phyloP scores from a whole-genome alignment of 495 filamentous ascomycete species.

The Apiosordaria backusii region DNA sequence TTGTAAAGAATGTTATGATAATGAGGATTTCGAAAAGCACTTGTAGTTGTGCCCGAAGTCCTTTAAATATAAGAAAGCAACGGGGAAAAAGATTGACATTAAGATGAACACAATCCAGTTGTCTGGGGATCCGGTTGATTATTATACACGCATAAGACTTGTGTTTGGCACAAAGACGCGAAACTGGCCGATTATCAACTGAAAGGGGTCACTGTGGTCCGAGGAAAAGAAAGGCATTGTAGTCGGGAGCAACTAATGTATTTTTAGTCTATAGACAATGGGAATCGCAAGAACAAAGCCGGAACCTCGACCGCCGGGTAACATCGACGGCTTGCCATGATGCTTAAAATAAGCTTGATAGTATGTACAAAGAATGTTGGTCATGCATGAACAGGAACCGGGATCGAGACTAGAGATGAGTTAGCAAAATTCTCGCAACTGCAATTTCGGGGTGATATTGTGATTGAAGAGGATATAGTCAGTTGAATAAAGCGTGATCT shows the following conservation, averaged over 20 bases:
- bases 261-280: neutral
- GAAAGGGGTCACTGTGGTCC: neutral
- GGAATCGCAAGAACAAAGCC: conserved; percentile 1
- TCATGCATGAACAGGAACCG: neutral
- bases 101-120: neutral
- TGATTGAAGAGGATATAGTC: conserved; percentile 19
- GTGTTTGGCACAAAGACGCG: neutral
- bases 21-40: neutral
- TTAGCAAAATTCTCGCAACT: neutral
- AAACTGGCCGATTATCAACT: neutral
- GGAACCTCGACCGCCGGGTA: neutral
- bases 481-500: conserved; percentile 45
- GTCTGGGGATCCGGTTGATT: neutral
- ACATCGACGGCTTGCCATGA: neutral
- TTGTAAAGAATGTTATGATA: neutral
- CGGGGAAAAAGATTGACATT: neutral
- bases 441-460: neutral
- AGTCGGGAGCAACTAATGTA: neutral
- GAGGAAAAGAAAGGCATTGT: neutral
- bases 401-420: neutral
- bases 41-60: neutral
- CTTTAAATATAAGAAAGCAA: neutral
- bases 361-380: neutral
- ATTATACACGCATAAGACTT: neutral
- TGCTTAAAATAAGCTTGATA: conserved; percentile 4